A percentile compares a stretch with the other conserved stretches of the same genome.
Evolutionary conservation across 2,329 filamentous ascomycete species (phyloP).

Genomic region (Trichothecium sympodiale): DNA sequence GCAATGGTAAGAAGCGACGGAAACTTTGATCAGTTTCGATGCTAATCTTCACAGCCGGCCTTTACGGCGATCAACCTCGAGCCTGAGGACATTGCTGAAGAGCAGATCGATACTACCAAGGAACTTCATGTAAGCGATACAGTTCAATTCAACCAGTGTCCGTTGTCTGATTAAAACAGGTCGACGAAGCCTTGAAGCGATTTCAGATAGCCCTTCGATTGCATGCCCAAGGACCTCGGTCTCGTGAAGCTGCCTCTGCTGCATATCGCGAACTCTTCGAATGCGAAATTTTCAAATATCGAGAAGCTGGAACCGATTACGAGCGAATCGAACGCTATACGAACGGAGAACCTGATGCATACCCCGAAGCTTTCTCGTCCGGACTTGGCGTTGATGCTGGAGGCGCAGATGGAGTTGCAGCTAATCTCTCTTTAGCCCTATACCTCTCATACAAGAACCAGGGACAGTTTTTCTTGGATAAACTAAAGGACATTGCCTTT

Average conservation of each 20-base stretch:
- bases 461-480: slow-evolving; percentile 81
- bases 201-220: slow-evolving; percentile 87
- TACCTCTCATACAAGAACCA: slow-evolving; percentile 94
- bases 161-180: slow-evolving; percentile 29
- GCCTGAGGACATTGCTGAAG: slow-evolving; percentile 78
- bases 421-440: slow-evolving; percentile 76
- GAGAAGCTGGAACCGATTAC: slow-evolving; percentile 78
- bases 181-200: slow-evolving; percentile 90
- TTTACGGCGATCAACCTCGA: slow-evolving; percentile 92
- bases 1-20: background rate
- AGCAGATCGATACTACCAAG: slow-evolving; percentile 89
- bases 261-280: slow-evolving; percentile 80
- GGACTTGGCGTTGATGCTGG: slow-evolving; percentile 45
- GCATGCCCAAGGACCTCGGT: slow-evolving; percentile 73
- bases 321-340: slow-evolving; percentile 53
- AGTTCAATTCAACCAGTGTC: too few relatives aligned
- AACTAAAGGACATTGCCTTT: slow-evolving; percentile 19
- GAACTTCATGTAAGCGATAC: slow-evolving; percentile 59
- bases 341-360: slow-evolving; percentile 29
- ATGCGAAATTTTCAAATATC: slow-evolving; percentile 89
- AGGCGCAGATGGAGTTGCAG: slow-evolving; percentile 63
- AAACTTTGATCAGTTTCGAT: background rate
- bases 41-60: slow-evolving; percentile 33
- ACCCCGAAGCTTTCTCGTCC: slow-evolving; percentile 35
- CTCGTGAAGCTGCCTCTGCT: slow-evolving; percentile 62